Evolutionary conservation across 495 filamentous ascomycete species (phyloP), one percentile per base, ranked within the genome.

Genomic region (Venustampulla echinocandica): DNA sequence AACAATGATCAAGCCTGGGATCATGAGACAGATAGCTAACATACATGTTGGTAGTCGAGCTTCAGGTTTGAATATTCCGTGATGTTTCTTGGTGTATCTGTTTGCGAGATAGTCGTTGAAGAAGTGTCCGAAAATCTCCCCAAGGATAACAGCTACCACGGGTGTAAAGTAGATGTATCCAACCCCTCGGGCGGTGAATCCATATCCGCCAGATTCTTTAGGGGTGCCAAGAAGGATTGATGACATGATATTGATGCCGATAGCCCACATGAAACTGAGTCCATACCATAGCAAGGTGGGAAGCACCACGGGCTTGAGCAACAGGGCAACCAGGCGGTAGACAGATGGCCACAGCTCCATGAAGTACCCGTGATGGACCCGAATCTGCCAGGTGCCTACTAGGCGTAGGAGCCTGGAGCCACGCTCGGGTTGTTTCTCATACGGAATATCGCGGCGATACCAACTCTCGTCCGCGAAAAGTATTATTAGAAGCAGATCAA

Each of bases 401-500:
- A 49, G 19, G 21, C 37, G 1, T n/a, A 19, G 14, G 3, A 49
- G 15, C 1, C 35, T 2, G 23, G 5, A n/a, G 13, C 15, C 24
- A 5, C 46, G n/a, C 2, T 10, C 4, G n/a, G 46, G 46, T 18
- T 49, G 46, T 9, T 49, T 25, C 1, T 1, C 15, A 1, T 5
- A 11, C 1, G 25, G 23, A 4, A 42, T 35, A 13, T 79, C 68
- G 2, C 88, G 77, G 18, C 71, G 70, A 58, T 77, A 95, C 3
- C 85, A 79, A 2, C 85, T 93, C 56, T 95, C 88, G 0, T 89
- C 88, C 22, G 84, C 80, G 49, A 88, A 82, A 44, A 90, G 70
- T 50, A 86, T 68, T 32, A 84, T 69, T 20, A 81, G 59, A 0
- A 82, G 77, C 2, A 87, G 51, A 22, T 71, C 73, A 46, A 68